These are phyloP conservation scores for Ilex paraguariensis DNA, from an alignment of 305 asterid species.

Conservation along the genomic window DNA sequence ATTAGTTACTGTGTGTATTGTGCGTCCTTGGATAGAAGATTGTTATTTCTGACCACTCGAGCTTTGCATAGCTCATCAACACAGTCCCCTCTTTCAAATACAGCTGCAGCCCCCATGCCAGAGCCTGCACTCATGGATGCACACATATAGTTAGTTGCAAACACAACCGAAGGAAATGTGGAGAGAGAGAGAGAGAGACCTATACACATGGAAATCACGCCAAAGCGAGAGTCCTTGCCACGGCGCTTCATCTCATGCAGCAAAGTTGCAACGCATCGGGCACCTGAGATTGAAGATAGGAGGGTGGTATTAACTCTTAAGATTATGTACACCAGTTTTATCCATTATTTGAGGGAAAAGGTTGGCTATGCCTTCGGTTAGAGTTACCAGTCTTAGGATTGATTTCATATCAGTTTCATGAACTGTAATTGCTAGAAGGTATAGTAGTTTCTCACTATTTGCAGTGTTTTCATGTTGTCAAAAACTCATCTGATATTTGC, in stretches of 20 bases:
- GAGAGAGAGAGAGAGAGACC: slow-evolving; percentile 30
- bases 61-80: slow-evolving; percentile 53
- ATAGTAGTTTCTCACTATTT: too few species aligned
- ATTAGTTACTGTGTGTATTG: slow-evolving; percentile 6
- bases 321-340: too few species aligned
- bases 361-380: too few species aligned
- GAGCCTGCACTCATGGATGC: slow-evolving; percentile 45
- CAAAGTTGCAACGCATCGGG: slow-evolving; percentile 83
- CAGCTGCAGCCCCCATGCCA: slow-evolving; percentile 99
- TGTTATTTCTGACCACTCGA: slow-evolving; percentile 19
- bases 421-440: too few species aligned
- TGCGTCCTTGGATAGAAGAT: slow-evolving; percentile 39
- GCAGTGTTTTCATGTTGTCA: too few species aligned
- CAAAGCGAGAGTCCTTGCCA: slow-evolving; percentile 79
- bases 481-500: too few species aligned
- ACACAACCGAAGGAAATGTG: background rate
- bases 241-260: slow-evolving; percentile 92
- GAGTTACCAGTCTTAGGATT: too few species aligned
- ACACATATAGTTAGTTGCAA: background rate
- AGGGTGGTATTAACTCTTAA: background rate
- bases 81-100: slow-evolving; percentile 75
- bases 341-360: too few species aligned
- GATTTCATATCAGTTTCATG: too few species aligned
- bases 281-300: slow-evolving; percentile 39
- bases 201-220: slow-evolving; percentile 94